Conservation (phyloP, 2,329 filamentous ascomycete genomes). For the Sphaerulina vaccinii region DNA sequence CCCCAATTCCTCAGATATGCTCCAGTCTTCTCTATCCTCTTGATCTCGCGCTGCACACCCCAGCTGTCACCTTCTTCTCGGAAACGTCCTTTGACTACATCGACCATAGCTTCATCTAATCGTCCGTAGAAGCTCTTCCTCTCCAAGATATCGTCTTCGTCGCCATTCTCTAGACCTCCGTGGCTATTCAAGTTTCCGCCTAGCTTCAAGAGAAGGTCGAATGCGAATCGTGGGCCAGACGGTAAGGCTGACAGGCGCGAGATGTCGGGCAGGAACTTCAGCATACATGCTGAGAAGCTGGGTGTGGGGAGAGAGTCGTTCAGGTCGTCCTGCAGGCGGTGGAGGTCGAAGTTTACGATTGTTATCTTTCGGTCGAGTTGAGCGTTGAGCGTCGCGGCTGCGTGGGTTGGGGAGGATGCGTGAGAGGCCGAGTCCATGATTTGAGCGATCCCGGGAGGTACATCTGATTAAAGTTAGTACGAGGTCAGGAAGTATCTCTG, state of each 20-base stretch:
- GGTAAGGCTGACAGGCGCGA: slow-evolving; percentile 50
- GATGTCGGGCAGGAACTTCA: slow-evolving; percentile 56
- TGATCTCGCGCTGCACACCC: slow-evolving; percentile 53
- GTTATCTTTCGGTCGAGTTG: slow-evolving; percentile 59
- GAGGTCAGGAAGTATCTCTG: background rate
- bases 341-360: slow-evolving; percentile 57
- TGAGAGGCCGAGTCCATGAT: slow-evolving; percentile 52
- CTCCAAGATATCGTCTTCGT: slow-evolving; percentile 49
- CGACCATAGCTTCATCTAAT: slow-evolving; percentile 53
- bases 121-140: slow-evolving; percentile 51
- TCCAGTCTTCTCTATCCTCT: slow-evolving; percentile 57
- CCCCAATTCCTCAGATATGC: slow-evolving; percentile 53
- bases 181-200: slow-evolving; percentile 57
- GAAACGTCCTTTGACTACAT: slow-evolving; percentile 52
- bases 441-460: slow-evolving; percentile 52
- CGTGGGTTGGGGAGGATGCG: slow-evolving; percentile 42
- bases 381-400: slow-evolving; percentile 53
- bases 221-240: slow-evolving; percentile 50
- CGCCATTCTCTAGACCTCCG: slow-evolving; percentile 51
- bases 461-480: slow-evolving; percentile 40
- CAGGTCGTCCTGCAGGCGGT: slow-evolving; percentile 56
- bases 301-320: slow-evolving; percentile 54
- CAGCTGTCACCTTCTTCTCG: slow-evolving; percentile 52
- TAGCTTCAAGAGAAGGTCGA: slow-evolving; percentile 56
- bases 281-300: slow-evolving; percentile 55